A percentile compares a stretch with the other conserved stretches of the same genome.
phyloP scores from a whole-genome alignment of 139 green algal species.

The Chloropicon primus region DNA sequence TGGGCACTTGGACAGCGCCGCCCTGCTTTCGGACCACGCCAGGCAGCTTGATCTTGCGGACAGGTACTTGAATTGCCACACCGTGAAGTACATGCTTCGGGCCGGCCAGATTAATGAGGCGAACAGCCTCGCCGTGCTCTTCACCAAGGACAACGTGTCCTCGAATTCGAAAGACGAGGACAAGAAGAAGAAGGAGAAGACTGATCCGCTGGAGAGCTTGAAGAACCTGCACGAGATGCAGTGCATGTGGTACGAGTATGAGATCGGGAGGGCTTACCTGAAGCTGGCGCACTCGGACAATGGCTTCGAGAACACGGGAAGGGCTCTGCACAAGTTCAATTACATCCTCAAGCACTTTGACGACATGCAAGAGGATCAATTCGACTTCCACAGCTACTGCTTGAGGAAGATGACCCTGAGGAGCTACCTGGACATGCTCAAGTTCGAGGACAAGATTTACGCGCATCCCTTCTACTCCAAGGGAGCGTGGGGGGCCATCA shows the following conservation, averaged over 20 bases:
- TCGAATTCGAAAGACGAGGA: constrained; percentile 52
- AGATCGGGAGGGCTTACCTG: constrained; percentile 46
- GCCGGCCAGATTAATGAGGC: constrained; percentile 43
- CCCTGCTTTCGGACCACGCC: constrained; percentile 33
- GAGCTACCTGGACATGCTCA: constrained; percentile 77
- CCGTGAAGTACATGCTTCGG: constrained; percentile 45
- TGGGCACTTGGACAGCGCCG: constrained; percentile 46
- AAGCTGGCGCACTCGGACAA: constrained; percentile 8
- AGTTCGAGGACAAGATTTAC: constrained; percentile 69
- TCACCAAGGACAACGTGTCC: constrained; percentile 81
- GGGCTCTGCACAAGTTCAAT: constrained; percentile 76
- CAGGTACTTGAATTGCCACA: constrained; percentile 83
- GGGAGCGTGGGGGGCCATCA: constrained; percentile 55
- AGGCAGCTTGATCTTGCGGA: constrained; percentile 72
- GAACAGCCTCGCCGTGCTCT: constrained; percentile 61
- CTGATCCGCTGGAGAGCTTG: constrained; percentile 24
- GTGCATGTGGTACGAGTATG: constrained; percentile 93
- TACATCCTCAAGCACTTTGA: constrained; percentile 63
- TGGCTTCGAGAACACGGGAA: constrained; percentile 37
- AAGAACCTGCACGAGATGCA: constrained; percentile 94
- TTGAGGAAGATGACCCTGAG: constrained; percentile 91
- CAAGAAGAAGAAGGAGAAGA: constrained; percentile 74
- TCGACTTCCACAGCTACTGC: constrained; percentile 98
- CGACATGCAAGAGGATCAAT: constrained; percentile 90
- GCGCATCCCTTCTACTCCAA: constrained; percentile 43